phyloP scores from a whole-genome alignment of 108 stramenopile species.

The Nitzschia sp. region DNA sequence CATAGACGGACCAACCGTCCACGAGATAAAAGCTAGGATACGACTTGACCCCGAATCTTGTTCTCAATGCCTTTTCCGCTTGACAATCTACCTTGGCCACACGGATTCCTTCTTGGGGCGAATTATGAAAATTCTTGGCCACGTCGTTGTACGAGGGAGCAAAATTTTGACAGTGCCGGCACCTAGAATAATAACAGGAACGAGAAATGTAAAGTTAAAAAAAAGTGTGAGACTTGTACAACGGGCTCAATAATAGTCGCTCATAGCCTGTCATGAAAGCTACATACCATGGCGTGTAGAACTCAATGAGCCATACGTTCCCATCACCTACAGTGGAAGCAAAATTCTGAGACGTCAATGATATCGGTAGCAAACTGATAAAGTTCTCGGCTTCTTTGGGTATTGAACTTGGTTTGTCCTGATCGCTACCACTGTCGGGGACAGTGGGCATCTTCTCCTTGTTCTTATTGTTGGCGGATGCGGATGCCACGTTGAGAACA shows the following conservation, averaged over 20 bases:
- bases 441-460: too few species aligned
- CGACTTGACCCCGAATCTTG: constrained; percentile 67
- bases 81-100: constrained; percentile 85
- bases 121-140: constrained; percentile 43
- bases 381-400: neutral
- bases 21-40: constrained; percentile 83
- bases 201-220: too few species aligned
- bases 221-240: too few species aligned
- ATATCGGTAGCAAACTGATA: constrained; percentile 10
- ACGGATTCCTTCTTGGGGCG: constrained; percentile 48
- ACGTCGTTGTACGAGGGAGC: constrained; percentile 59
- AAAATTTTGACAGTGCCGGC: constrained; percentile 71
- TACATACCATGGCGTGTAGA: constrained; percentile 76
- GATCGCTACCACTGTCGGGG: too few species aligned
- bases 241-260: too few species aligned
- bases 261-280: too few species aligned
- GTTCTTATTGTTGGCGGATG: too few species aligned
- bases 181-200: constrained; percentile 33
- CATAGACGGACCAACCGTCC: constrained; percentile 74
- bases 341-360: constrained; percentile 63
- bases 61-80: constrained; percentile 56
- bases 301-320: constrained; percentile 81
- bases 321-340: constrained; percentile 61
- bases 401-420: too few species aligned
- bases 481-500: too few species aligned